Evolutionary conservation across 2,329 filamentous ascomycete species (phyloP).

Genomic region (Coniella vitis): DNA sequence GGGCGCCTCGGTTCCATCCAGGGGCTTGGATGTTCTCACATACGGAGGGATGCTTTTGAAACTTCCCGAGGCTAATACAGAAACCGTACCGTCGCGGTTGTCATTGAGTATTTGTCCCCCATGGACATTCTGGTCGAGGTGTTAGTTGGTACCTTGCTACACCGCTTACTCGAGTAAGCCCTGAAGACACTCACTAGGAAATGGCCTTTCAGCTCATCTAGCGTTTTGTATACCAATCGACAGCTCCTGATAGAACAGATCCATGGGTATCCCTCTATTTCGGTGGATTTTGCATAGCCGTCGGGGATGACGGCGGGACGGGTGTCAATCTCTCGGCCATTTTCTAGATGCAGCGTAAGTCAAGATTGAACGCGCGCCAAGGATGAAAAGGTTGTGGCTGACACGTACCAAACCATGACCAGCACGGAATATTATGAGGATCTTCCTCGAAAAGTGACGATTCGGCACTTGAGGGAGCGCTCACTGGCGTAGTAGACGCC

Average conservation of each 20-base stretch:
- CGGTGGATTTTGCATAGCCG: constrained; percentile 4
- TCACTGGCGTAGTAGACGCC: no score
- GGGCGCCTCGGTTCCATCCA: constrained; percentile 12
- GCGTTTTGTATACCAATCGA: constrained; percentile 1
- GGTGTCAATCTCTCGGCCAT: background rate
- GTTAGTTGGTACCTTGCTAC: no score
- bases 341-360: background rate
- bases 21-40: constrained; percentile 14
- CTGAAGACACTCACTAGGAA: background rate
- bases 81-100: no score
- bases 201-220: constrained; percentile 1
- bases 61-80: no score
- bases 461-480: no score
- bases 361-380: background rate
- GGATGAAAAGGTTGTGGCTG: no score
- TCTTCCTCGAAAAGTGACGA: no score
- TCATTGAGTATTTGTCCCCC: no score
- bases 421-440: constrained; percentile 1
- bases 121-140: no score
- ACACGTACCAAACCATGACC: constrained; percentile 4
- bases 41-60: no score
- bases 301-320: constrained; percentile 9
- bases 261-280: constrained; percentile 2
- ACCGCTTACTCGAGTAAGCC: constrained; percentile 1
- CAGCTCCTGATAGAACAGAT: constrained; percentile 11